phyloP scores from a whole-genome alignment of 1,139 yeast species.

The Sugiyamaella neomexicana region DNA sequence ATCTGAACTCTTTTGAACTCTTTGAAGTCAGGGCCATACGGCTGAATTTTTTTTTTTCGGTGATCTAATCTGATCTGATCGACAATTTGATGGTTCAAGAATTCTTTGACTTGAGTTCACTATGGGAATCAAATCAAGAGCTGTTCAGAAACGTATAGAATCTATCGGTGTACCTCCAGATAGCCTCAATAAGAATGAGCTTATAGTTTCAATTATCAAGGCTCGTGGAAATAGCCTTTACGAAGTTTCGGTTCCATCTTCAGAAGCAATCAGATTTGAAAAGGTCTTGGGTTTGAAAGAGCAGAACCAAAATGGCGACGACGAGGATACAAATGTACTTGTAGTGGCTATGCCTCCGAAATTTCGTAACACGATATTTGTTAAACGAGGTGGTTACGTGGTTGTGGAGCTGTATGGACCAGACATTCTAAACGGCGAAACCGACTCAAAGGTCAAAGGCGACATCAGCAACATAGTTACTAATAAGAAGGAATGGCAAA shows the following conservation, averaged over 20 bases:
- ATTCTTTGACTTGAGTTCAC: not conserved
- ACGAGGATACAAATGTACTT: slow-evolving; percentile 25
- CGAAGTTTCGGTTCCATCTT: slow-evolving; percentile 35
- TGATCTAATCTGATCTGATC: no score
- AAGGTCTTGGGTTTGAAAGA: slow-evolving; percentile 9
- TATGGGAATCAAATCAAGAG: slow-evolving; percentile 31
- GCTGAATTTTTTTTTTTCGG: slow-evolving; percentile 4
- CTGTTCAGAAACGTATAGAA: slow-evolving; percentile 31
- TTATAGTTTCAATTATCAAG: slow-evolving; percentile 36
- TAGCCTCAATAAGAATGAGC: slow-evolving; percentile 33
- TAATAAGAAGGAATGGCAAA: slow-evolving; percentile 41
- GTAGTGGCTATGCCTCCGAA: slow-evolving; percentile 43
- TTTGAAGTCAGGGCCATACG: slow-evolving; percentile 9
- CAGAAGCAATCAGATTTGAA: slow-evolving; percentile 25
- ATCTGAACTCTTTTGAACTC: no score
- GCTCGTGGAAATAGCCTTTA: slow-evolving; percentile 40
- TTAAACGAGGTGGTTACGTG: slow-evolving; percentile 43
- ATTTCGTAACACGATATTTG: slow-evolving; percentile 42
- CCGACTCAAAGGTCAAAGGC: slow-evolving; percentile 35
- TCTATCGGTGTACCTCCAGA: slow-evolving; percentile 39
- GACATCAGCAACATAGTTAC: slow-evolving; percentile 41
- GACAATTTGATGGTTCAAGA: no score
- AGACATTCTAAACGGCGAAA: slow-evolving; percentile 23
- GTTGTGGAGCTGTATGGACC: slow-evolving; percentile 35
- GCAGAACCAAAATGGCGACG: slow-evolving; percentile 17